These are phyloP conservation scores for Chalciporus piperatus DNA, from an alignment of 768 basidiomycete genomes.

Conservation along the genomic window DNA sequence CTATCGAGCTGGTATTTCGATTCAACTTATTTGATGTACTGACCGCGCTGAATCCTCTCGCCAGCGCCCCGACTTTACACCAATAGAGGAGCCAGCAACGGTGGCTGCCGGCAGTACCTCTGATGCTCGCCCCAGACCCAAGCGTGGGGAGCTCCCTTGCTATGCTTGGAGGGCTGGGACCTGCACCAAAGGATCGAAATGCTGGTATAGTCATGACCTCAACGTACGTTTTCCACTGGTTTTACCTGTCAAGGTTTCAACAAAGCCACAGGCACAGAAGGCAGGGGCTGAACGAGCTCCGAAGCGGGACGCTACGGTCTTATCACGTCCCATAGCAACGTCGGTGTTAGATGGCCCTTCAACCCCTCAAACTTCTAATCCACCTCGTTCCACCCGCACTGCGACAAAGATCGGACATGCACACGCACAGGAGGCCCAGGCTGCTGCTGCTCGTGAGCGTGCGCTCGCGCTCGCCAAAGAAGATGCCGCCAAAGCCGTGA, in stretches of 20 bases:
- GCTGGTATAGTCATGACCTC: constrained; percentile 33
- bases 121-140: constrained; percentile 20
- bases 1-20: neutral
- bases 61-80: neutral
- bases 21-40: neutral
- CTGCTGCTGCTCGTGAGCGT: constrained; percentile 12
- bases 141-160: constrained; percentile 21
- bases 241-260: neutral
- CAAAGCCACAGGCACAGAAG: constrained; percentile 7
- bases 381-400: neutral
- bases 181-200: constrained; percentile 36
- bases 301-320: neutral
- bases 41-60: neutral
- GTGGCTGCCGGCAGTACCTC: constrained; percentile 4
- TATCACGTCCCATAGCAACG: neutral
- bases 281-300: neutral
- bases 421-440: constrained; percentile 14
- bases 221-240: constrained; percentile 23
- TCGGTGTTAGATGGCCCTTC: neutral
- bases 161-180: constrained; percentile 37
- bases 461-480: constrained; percentile 18
- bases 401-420: neutral
- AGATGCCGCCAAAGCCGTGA: constrained; percentile 43
- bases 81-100: neutral
- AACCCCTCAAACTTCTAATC: neutral